Evolutionary conservation across 2,329 filamentous ascomycete genomes (phyloP).

Genomic region (Fusarium praegraminearum): DNA sequence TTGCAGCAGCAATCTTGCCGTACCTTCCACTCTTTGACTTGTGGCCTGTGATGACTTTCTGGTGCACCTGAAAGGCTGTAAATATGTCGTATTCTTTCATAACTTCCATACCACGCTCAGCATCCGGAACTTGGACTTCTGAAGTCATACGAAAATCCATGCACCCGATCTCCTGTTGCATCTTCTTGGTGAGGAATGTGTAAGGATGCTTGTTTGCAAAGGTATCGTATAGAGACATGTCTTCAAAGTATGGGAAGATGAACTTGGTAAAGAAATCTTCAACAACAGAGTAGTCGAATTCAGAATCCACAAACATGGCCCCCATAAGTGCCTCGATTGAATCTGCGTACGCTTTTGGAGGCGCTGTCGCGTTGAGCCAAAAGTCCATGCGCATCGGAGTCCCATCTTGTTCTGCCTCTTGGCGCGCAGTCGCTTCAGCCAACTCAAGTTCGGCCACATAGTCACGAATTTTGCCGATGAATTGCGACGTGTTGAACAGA

Average conservation of each 20-base stretch:
- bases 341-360: constrained; percentile 84
- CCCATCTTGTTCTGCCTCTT: constrained; percentile 50
- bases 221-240: constrained; percentile 88
- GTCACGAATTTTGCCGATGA: constrained; percentile 60
- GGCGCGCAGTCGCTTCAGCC: constrained; percentile 55
- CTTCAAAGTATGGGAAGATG: constrained; percentile 81
- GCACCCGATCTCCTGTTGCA: constrained; percentile 76
- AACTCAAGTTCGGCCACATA: constrained; percentile 71
- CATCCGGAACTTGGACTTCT: constrained; percentile 55
- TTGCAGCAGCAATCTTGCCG: constrained; percentile 77
- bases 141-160: constrained; percentile 66
- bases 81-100: constrained; percentile 66
- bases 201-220: constrained; percentile 90
- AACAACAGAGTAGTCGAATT: constrained; percentile 80
- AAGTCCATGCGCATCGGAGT: constrained; percentile 65
- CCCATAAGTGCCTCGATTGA: constrained; percentile 90
- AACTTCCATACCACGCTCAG: constrained; percentile 57
- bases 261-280: constrained; percentile 81
- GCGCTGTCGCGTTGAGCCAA: constrained; percentile 73
- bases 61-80: constrained; percentile 79
- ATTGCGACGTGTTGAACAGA: constrained; percentile 61
- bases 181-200: constrained; percentile 74
- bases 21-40: constrained; percentile 74
- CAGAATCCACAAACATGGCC: constrained; percentile 90
- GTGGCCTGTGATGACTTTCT: constrained; percentile 71